Conservation (phyloP, 768 basidiomycete species). For the Tricholoma flavovirens region DNA sequence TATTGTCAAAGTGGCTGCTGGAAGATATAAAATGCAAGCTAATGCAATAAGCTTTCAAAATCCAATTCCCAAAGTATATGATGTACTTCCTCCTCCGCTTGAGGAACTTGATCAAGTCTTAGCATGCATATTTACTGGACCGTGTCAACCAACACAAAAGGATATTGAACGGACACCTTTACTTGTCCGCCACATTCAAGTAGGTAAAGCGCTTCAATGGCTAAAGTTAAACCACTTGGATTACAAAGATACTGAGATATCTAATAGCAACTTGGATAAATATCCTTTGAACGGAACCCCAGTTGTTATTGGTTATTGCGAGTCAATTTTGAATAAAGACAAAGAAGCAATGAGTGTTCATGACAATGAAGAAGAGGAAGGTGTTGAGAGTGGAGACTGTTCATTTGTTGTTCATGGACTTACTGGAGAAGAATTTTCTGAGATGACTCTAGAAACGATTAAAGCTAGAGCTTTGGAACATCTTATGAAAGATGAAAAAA, state of each 20-base stretch:
- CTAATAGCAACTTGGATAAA: conserved; percentile 15
- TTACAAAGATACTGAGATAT: conserved; percentile 21
- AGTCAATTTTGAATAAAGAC: conserved; percentile 13
- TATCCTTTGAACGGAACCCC: conserved; percentile 20
- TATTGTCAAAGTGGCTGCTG: not conserved
- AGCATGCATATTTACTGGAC: conserved; percentile 28
- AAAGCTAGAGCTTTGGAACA: conserved; percentile 22
- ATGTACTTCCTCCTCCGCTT: conserved; percentile 14
- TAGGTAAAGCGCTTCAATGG: not conserved
- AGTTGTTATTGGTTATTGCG: conserved; percentile 18
- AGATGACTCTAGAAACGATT: not conserved
- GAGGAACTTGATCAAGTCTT: conserved; percentile 26
- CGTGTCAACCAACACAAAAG: conserved; percentile 12
- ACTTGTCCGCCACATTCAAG: not conserved
- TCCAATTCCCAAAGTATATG: conserved; percentile 25
- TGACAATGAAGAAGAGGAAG: conserved; percentile 24
- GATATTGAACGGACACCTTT: conserved; percentile 1
- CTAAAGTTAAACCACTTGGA: not conserved
- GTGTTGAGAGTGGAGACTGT: conserved; percentile 24
- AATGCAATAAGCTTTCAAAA: conserved; percentile 26
- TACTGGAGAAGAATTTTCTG: conserved; percentile 15
- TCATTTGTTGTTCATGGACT: conserved; percentile 31
- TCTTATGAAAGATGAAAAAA: conserved; percentile 15
- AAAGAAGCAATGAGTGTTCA: conserved; percentile 19
- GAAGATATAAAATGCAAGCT: conserved; percentile 21